Evolutionary conservation across 2,329 filamentous ascomycete species (phyloP).

Genomic region (Aspergillus intermedius): DNA sequence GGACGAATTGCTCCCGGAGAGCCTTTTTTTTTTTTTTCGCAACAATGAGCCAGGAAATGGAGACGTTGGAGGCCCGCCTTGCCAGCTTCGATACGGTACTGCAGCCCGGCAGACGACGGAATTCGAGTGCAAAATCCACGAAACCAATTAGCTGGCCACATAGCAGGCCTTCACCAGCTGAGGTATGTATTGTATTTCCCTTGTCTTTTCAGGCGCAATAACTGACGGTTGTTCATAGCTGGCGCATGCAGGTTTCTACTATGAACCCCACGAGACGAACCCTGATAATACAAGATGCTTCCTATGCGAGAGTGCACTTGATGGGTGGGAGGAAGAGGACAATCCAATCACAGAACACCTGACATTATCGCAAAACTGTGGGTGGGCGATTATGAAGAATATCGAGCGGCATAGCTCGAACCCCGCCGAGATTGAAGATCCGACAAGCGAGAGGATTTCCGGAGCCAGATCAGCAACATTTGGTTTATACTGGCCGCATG

Average conservation of each 20-base stretch:
- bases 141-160: conserved; percentile 70
- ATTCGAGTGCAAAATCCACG: conserved; percentile 57
- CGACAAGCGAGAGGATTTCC: conserved; percentile 62
- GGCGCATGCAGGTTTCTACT: conserved; percentile 87
- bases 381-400: conserved; percentile 74
- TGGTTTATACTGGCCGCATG: conserved; percentile 78
- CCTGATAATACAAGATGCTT: conserved; percentile 90
- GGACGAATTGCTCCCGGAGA: neutral
- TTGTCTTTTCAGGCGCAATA: conserved; percentile 4
- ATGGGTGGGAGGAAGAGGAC: conserved; percentile 87
- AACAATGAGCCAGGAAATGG: conserved; percentile 38
- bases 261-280: conserved; percentile 64
- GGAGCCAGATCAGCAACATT: conserved; percentile 80
- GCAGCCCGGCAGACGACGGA: conserved; percentile 59
- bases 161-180: conserved; percentile 56
- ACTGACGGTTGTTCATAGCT: conserved; percentile 52
- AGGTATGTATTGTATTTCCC: conserved; percentile 43
- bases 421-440: conserved; percentile 59
- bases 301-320: conserved; percentile 72
- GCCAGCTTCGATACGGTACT: conserved; percentile 68
- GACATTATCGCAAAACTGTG: conserved; percentile 73
- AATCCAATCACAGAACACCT: conserved; percentile 79
- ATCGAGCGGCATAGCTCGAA: conserved; percentile 42
- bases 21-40: neutral
- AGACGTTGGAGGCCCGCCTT: conserved; percentile 68